Evolutionary conservation across 1,139 yeast genomes (phyloP), one percentile per base, ranked within the genome.

Genomic region (Wickerhamomyces sp.): DNA sequence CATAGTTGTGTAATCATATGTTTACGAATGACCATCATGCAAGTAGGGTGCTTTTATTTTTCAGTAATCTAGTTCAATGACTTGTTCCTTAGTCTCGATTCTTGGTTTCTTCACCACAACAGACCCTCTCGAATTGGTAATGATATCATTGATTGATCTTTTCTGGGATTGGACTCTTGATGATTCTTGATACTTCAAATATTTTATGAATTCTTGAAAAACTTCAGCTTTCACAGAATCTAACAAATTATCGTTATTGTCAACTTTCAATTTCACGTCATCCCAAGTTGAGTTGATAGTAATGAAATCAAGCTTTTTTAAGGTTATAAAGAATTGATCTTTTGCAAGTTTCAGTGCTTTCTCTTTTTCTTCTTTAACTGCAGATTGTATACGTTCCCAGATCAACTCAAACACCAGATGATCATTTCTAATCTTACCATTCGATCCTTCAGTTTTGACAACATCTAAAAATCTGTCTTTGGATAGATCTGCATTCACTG

Each of bases 191-290:
- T n/a, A 13, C 10, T 31, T 46, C 37, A 45, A 37, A 39, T 47
- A 41, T 27, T 38, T 55, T 57, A 47, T 46, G 45, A 56, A 60
- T 40, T 52, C 56, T 15, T 65, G 62, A 48, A 64, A 68, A 2
- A 41, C 9, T 8, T 66, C 63, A 5, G 48, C 51, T 25, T 39
- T 20, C 67, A 45, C 60, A 12, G 64, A 65, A 33, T 60, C 59
- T 3, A 58, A 62, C 4, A 72, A 45, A 2, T 64, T 66, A 28
- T 44, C 38, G 43, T 54, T 70, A 46, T 70, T 73, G 2, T 58
- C 58, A 1, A 58, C 73, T 5, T 63, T 55, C 10, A 56, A 51
- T 40, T 55, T 52, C 6, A 64, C 61, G 5, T 50, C 58, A n/a
- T 62, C 70, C 70, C 72, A 70, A 2, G 59, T 54, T 14, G 58